Evolutionary conservation across 768 basidiomycete species (phyloP), one percentile per base, ranked within the genome.

Genomic region (Amanita jacksonii): DNA sequence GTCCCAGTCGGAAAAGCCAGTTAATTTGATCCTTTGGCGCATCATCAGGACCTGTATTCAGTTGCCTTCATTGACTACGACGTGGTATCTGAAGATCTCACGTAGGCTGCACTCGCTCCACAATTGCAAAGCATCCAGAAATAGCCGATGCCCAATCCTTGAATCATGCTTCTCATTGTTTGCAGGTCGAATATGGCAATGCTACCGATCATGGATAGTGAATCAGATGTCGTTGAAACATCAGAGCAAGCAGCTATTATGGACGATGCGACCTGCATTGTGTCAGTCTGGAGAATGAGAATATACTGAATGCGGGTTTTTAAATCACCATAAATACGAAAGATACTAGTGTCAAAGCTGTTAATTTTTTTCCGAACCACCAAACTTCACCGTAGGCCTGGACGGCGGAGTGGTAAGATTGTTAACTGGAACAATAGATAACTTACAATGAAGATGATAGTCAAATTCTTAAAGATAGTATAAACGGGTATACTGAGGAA

Each of bases 401-500:
- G 35, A 40, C 42, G 38, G 18, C 7, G 28, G 43, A 36, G 47
- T 35, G 12, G 20, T 18, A 41, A 23, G 18, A 38, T 12, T 38
- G 18, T 15, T 45, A 8, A 38, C 10, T 33, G 45, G 15, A 20
- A 36, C 27, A n/a, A 46, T 10, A 34, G 51, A 19, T 9, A 23
- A 70, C 84, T 52, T 51, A 90, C 93, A 57, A 98, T 98, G 22
- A 99, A 74, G 52, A 99, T 98, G 55, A 98, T 99, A n/a, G 96
- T 97, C 56, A 98, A 58, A 60, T 99, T 99, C 65, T 99, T 99
- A 77, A 98, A 98, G 51, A 99, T 98, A 0, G 96, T 98, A 65
- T 97, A 99, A 20, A 97, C 81, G 0, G 96, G 96, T 63, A 99
- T 98, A 51, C 80, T 87, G 38, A 99, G 72, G 64, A 81, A 90